phyloP scores from a whole-genome alignment of 176 grass and related monocot species.

The Typha latifolia region DNA sequence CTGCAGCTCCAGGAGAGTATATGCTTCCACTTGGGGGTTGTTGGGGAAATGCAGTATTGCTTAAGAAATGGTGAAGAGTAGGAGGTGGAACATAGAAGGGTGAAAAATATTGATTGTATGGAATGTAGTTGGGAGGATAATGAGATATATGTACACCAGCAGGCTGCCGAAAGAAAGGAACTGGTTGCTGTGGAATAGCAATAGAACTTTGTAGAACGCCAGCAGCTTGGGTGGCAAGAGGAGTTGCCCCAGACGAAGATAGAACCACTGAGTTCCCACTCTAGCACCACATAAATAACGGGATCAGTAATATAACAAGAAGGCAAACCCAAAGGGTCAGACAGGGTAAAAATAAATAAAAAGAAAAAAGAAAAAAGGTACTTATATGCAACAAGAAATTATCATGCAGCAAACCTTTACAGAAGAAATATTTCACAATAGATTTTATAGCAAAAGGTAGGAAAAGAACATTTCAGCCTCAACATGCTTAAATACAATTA shows the following conservation, averaged over 20 bases:
- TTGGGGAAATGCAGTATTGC: slow-evolving; percentile 57
- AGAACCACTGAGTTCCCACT: slow-evolving; percentile 30
- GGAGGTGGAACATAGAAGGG: slow-evolving; percentile 58
- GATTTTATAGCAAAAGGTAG: too few relatives aligned
- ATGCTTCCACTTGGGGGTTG: slow-evolving; percentile 51
- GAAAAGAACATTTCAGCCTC: too few relatives aligned
- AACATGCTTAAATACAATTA: too few relatives aligned
- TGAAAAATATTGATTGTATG: slow-evolving; percentile 67
- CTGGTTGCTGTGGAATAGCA: slow-evolving; percentile 57
- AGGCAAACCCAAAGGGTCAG: neutral
- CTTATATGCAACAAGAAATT: too few relatives aligned
- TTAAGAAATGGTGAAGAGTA: slow-evolving; percentile 62
- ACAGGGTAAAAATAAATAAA: too few relatives aligned
- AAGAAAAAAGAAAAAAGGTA: too few relatives aligned
- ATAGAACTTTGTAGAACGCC: slow-evolving; percentile 49
- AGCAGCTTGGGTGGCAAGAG: slow-evolving; percentile 36
- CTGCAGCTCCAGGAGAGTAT: slow-evolving; percentile 41
- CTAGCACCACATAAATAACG: slow-evolving; percentile 30
- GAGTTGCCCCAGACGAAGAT: slow-evolving; percentile 44
- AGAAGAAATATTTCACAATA: too few relatives aligned
- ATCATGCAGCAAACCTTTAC: too few relatives aligned
- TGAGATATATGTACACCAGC: slow-evolving; percentile 64
- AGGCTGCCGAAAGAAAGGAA: slow-evolving; percentile 65
- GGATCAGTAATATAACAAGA: slow-evolving; percentile 1
- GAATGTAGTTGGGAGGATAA: slow-evolving; percentile 52